These are phyloP conservation scores for Globisporangium rhizosaccharum DNA, from an alignment of 352 stramenopile species.

Conservation along the genomic window DNA sequence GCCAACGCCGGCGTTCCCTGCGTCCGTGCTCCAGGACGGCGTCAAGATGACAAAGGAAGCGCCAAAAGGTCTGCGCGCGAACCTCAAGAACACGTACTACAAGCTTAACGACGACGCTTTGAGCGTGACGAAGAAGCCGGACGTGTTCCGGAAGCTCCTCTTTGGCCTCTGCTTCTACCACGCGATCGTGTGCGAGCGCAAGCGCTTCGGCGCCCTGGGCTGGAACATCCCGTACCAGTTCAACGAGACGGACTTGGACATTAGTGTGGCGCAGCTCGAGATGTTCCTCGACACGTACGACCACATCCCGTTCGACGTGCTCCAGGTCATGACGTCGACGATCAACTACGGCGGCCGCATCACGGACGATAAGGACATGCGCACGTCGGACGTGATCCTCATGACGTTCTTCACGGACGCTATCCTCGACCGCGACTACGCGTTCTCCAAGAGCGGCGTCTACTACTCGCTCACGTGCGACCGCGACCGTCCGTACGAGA, in stretches of 20 bases:
- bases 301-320: constrained; percentile 81
- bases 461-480: constrained; percentile 86
- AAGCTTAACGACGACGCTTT: constrained; percentile 90
- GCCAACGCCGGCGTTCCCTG: constrained; percentile 79
- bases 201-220: constrained; percentile 92
- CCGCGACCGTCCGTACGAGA: constrained; percentile 50
- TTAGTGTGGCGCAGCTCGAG: constrained; percentile 78
- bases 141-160: constrained; percentile 91
- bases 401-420: constrained; percentile 84
- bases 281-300: constrained; percentile 89
- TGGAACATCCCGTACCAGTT: constrained; percentile 98
- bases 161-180: constrained; percentile 92
- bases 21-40: constrained; percentile 92
- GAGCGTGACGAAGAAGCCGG: constrained; percentile 78
- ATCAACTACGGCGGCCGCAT: constrained; percentile 94
- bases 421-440: constrained; percentile 73
- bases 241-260: constrained; percentile 94
- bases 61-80: constrained; percentile 90
- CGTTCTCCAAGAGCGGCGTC: constrained; percentile 74
- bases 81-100: constrained; percentile 93
- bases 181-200: constrained; percentile 90
- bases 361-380: constrained; percentile 93
- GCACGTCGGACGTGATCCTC: constrained; percentile 88
- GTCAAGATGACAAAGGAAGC: constrained; percentile 98
- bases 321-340: constrained; percentile 91